Percentiles rank a stretch among this genome's conserved stretches.
These are phyloP conservation scores for Clitoria ternatea DNA, from an alignment of 306 rosid genomes.

Conservation along the genomic window DNA sequence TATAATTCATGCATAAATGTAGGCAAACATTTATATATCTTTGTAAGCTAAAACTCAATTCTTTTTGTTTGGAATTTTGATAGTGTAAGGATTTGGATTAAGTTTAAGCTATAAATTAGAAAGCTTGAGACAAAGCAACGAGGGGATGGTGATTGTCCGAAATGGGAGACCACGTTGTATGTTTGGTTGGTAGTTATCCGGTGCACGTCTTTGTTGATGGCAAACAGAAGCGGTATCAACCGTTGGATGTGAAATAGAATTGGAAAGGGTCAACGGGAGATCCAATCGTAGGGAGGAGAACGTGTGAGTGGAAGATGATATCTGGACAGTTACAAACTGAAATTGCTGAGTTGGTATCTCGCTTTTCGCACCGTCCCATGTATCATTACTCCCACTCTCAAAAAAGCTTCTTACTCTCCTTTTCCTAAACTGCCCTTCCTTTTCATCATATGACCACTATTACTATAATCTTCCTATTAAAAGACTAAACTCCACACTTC, in stretches of 20 bases:
- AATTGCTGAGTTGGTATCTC: conserved; percentile 41
- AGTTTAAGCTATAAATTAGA: too few relatives aligned
- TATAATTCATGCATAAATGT: too few relatives aligned
- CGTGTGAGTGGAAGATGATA: conserved; percentile 35
- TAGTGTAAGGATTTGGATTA: too few relatives aligned
- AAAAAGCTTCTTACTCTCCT: too few relatives aligned
- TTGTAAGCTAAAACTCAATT: too few relatives aligned
- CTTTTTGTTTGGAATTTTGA: too few relatives aligned
- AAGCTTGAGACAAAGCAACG: not conserved
- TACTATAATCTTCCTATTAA: too few relatives aligned
- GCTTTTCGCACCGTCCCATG: conserved; percentile 45
- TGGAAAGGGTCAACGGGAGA: not conserved
- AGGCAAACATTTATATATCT: too few relatives aligned
- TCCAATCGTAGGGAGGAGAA: not conserved
- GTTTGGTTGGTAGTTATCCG: conserved; percentile 12
- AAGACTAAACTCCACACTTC: too few relatives aligned
- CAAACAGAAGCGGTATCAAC: not conserved
- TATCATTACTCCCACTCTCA: conserved; percentile 42
- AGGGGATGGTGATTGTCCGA: not conserved
- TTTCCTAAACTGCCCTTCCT: too few relatives aligned
- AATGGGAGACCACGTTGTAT: conserved; percentile 30
- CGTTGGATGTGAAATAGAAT: not conserved
- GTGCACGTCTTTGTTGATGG: conserved; percentile 17
- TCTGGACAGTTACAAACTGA: conserved; percentile 38
- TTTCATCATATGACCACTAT: too few relatives aligned